Evolutionary conservation across 2,329 filamentous ascomycete species (phyloP), one percentile per base, ranked within the genome.

Genomic region (Botrytis aclada): DNA sequence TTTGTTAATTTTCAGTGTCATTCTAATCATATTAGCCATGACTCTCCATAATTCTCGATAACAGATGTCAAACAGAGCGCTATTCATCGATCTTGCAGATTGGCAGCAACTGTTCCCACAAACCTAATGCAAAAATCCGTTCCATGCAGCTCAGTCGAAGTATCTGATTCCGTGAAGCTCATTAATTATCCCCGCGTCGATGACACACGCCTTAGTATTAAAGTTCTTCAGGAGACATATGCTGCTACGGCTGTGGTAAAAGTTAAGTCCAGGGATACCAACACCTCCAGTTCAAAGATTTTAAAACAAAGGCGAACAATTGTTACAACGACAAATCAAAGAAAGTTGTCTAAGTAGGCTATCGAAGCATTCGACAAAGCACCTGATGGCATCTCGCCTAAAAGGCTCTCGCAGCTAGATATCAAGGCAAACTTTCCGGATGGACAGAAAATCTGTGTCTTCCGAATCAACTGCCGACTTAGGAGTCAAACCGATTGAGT

Each of bases 381-480:
- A 4, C 43, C 22, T 8, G n/a, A 6, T 0, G 12, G 0, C 7
- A 16, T 37, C 10, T 65, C 62, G 0, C 4, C 41, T 16, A 18
- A 10, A 34, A 47, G 62, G 10, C 62, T 64, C 41, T 64, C 62
- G 29, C 41, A 64, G 29, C 62, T 47, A 12, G 41, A 45, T 47
- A 64, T 29, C 7, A 20, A 64, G 12, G 12, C 10, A 22, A 4
- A 8, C n/a, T 64, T 41, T 64, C 41, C 10, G 18, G 8, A 3
- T 41, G 37, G 25, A 20, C 60, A 29, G 29, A 16, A 20, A 43
- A 9, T 1, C 39, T 9, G 7, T 43, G n/a, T 41, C 37, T 4
- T 20, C 8, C 25, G 29, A 29, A 10, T 39, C 29, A 18, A 34
- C 14, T 29, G n/a, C 3, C 10, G 34, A 25, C 41, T 34, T 41